Conservation (phyloP, 805 yeast species). For the Lachancea dasiensis region DNA sequence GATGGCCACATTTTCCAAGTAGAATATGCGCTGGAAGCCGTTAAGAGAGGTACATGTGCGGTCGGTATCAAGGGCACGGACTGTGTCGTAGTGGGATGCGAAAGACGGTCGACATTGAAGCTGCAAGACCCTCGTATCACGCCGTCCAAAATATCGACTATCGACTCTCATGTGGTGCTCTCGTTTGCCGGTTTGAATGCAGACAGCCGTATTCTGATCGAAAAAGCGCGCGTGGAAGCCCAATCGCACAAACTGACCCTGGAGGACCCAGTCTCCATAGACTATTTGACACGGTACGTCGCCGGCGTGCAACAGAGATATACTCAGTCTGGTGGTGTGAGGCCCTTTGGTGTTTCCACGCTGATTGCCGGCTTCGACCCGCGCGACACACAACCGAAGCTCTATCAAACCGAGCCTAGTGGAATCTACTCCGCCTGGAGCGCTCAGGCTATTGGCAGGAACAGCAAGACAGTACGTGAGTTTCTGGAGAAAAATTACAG, state of each 20-base stretch:
- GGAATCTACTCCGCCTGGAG: constrained; percentile 98
- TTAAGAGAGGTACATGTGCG: constrained; percentile 96
- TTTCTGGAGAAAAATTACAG: constrained; percentile 84
- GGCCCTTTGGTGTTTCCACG: constrained; percentile 96
- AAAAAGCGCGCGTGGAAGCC: constrained; percentile 93
- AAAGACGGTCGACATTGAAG: constrained; percentile 89
- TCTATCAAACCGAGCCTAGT: constrained; percentile 94
- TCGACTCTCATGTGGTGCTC: constrained; percentile 84
- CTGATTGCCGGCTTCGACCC: constrained; percentile 94
- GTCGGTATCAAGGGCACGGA: constrained; percentile 91
- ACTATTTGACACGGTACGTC: constrained; percentile 85
- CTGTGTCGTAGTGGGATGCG: constrained; percentile 92
- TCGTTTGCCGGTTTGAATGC: constrained; percentile 98
- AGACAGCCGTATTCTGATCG: constrained; percentile 93
- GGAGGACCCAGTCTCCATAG: constrained; percentile 89
- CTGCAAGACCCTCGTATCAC: constrained; percentile 95
- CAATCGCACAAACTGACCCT: constrained; percentile 90
- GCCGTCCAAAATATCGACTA: constrained; percentile 86
- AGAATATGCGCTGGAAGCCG: constrained; percentile 96
- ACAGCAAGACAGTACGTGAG: constrained; percentile 91
- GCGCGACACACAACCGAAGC: constrained; percentile 62
- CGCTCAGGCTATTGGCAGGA: constrained; percentile 94
- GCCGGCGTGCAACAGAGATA: constrained; percentile 98
- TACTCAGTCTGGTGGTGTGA: constrained; percentile 97
- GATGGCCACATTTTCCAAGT: constrained; percentile 99